These are phyloP conservation scores for Sporobolomyces phaffii DNA, from an alignment of 768 basidiomycete genomes.

Conservation along the genomic window DNA sequence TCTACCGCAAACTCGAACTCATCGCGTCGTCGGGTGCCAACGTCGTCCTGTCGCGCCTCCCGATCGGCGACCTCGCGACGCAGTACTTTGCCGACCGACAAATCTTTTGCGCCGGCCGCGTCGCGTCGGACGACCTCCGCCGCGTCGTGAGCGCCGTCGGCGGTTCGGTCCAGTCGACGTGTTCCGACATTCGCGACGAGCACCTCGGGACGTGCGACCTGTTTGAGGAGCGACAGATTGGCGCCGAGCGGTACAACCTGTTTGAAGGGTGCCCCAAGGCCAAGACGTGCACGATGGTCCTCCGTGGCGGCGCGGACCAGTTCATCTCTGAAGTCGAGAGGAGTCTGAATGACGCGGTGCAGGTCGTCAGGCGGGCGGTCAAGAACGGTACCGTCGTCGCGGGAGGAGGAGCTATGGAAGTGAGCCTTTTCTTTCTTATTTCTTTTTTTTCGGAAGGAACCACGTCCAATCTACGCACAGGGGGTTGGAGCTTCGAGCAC, in stretches of 20 bases:
- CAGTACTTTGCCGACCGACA: conserved; percentile 99
- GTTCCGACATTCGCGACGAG: conserved; percentile 77
- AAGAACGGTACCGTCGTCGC: conserved; percentile 94
- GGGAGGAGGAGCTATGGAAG: conserved; percentile 95
- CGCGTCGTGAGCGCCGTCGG: conserved; percentile 94
- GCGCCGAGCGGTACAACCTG: conserved; percentile 91
- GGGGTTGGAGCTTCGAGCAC: no score
- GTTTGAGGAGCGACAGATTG: conserved; percentile 92
- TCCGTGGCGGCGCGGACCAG: conserved; percentile 95
- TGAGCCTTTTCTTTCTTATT: conserved; percentile 46
- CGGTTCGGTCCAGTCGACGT: conserved; percentile 88
- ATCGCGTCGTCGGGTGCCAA: conserved; percentile 95
- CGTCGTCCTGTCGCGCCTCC: conserved; percentile 93
- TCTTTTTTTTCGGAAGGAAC: neutral
- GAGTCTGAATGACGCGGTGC: conserved; percentile 95
- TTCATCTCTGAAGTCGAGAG: conserved; percentile 98
- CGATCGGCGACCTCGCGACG: conserved; percentile 95
- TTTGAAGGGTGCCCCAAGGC: conserved; percentile 89
- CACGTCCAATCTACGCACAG: no score
- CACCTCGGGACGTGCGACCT: conserved; percentile 88
- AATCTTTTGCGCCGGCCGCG: conserved; percentile 98
- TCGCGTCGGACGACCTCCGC: conserved; percentile 78
- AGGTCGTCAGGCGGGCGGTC: conserved; percentile 98
- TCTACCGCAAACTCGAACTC: conserved; percentile 91
- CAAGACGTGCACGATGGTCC: conserved; percentile 87